Evolutionary conservation across 1,139 yeast species (phyloP).

Genomic region (Hyphopichia buzzinii): DNA sequence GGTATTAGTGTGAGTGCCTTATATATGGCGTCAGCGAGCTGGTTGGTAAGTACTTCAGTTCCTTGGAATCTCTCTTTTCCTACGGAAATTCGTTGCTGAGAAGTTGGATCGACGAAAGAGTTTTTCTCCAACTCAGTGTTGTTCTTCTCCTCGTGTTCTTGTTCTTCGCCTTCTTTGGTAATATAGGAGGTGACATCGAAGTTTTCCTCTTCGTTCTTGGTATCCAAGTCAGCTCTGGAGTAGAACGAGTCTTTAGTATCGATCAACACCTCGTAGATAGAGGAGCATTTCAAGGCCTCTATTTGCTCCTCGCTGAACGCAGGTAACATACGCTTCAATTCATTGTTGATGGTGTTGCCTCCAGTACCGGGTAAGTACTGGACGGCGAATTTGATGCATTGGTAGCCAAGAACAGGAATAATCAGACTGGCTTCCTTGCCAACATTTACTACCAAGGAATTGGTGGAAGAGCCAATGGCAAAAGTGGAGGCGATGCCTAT

Average conservation of each 20-base stretch:
- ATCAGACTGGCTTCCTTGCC: slow-evolving; percentile 77
- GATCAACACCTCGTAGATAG: slow-evolving; percentile 70
- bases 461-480: slow-evolving; percentile 62
- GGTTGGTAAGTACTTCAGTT: slow-evolving; percentile 53
- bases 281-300: slow-evolving; percentile 71
- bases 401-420: slow-evolving; percentile 73
- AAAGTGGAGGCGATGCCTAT: slow-evolving; percentile 68
- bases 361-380: slow-evolving; percentile 52
- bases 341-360: slow-evolving; percentile 58
- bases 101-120: slow-evolving; percentile 55
- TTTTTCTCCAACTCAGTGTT: slow-evolving; percentile 67
- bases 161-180: slow-evolving; percentile 46
- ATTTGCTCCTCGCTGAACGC: slow-evolving; percentile 56
- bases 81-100: slow-evolving; percentile 55
- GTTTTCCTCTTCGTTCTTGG: slow-evolving; percentile 63
- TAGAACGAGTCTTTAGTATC: slow-evolving; percentile 61
- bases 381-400: slow-evolving; percentile 55
- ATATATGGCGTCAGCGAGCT: slow-evolving; percentile 55
- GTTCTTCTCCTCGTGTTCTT: slow-evolving; percentile 35
- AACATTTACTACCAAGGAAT: slow-evolving; percentile 74
- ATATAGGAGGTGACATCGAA: slow-evolving; percentile 91
- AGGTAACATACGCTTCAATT: slow-evolving; percentile 55
- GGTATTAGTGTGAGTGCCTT: slow-evolving; percentile 53
- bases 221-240: slow-evolving; percentile 47
- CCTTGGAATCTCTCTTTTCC: slow-evolving; percentile 92